Evolutionary conservation across 805 yeast genomes (phyloP).

Genomic region (fission yeast (Schizosaccharomyces pombe)): DNA sequence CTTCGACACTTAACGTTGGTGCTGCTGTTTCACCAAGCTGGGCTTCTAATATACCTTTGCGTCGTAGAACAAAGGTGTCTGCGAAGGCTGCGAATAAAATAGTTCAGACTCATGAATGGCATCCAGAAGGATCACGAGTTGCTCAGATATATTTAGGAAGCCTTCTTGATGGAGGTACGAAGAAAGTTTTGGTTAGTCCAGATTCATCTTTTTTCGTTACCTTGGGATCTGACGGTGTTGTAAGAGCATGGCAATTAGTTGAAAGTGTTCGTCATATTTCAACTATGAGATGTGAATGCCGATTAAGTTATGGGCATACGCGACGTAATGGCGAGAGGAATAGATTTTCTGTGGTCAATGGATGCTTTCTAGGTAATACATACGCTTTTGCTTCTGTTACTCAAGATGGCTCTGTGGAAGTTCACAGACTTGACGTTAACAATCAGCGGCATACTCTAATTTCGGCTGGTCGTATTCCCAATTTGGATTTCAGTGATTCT

Average conservation of each 20-base stretch:
- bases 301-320: slow-evolving; percentile 56
- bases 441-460: slow-evolving; percentile 8
- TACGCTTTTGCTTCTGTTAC: slow-evolving; percentile 15
- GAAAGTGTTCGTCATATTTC: slow-evolving; percentile 42
- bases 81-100: not conserved
- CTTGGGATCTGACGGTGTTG: slow-evolving; percentile 28
- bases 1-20: not conserved
- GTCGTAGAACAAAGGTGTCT: not conserved
- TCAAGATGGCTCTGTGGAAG: slow-evolving; percentile 13
- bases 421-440: slow-evolving; percentile 13
- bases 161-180: slow-evolving; percentile 5
- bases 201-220: slow-evolving; percentile 41
- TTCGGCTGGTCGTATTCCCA: slow-evolving; percentile 12
- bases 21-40: not conserved
- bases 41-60: not conserved
- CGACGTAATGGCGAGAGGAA: slow-evolving; percentile 15
- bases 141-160: not conserved
- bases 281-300: slow-evolving; percentile 49
- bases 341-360: slow-evolving; percentile 20
- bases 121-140: not conserved
- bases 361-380: slow-evolving; percentile 14
- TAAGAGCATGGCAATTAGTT: slow-evolving; percentile 34
- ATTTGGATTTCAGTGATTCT: slow-evolving; percentile 21
- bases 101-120: slow-evolving; percentile 14
- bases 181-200: slow-evolving; percentile 28